Evolutionary conservation across 139 green algal genomes (phyloP).

Genomic region (Chlamydomonas incerta): DNA sequence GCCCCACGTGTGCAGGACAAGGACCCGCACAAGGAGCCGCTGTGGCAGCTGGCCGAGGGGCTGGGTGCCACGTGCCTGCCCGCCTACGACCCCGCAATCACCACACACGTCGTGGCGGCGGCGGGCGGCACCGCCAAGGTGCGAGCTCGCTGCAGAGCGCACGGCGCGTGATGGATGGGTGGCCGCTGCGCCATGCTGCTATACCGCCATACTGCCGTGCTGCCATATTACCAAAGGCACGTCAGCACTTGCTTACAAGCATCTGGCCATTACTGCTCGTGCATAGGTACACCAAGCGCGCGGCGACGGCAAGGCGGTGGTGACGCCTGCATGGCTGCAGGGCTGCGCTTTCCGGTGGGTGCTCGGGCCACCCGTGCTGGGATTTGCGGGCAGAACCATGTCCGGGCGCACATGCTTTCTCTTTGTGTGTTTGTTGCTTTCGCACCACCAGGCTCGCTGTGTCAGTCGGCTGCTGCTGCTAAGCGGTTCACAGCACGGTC

Average conservation of each 20-base stretch:
- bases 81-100: slow-evolving; percentile 10
- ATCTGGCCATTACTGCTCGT: too few relatives aligned
- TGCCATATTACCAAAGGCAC: too few relatives aligned
- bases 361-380: too few relatives aligned
- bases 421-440: too few relatives aligned
- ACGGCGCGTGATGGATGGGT: too few relatives aligned
- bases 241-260: too few relatives aligned
- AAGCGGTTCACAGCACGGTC: not conserved
- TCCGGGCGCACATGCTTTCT: too few relatives aligned
- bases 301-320: slow-evolving; percentile 11
- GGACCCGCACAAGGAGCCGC: slow-evolving; percentile 66
- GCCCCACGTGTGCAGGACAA: slow-evolving; percentile 5
- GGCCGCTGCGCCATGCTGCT: too few relatives aligned
- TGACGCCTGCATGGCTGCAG: slow-evolving; percentile 30
- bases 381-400: too few relatives aligned
- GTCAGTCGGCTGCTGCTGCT: not conserved
- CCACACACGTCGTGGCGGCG: slow-evolving; percentile 50
- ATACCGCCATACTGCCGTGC: too few relatives aligned
- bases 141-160: too few relatives aligned
- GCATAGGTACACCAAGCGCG: slow-evolving; percentile 27
- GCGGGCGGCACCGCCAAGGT: slow-evolving; percentile 49
- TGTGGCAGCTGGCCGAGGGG: slow-evolving; percentile 81
- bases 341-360: slow-evolving; percentile 30
- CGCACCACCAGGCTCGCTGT: too few relatives aligned
- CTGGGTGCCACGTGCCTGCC: slow-evolving; percentile 76